Evolutionary conservation across 441 rosid species (phyloP).

Genomic region (Aleurites moluccanus): DNA sequence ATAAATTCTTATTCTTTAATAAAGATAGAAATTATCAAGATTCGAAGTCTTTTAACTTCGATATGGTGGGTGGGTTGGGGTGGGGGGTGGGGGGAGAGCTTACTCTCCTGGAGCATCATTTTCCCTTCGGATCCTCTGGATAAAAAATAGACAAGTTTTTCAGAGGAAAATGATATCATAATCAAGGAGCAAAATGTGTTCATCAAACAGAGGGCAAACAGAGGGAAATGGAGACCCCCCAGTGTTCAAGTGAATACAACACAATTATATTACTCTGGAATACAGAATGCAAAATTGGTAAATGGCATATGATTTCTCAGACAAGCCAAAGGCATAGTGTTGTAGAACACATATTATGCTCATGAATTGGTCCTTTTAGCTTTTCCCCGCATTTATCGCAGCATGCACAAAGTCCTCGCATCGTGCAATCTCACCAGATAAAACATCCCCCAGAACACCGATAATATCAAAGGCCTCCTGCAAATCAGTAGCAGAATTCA

Average conservation of each 20-base stretch:
- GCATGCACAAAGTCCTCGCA: conserved; percentile 87
- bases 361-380: conserved; percentile 36
- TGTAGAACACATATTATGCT: conserved; percentile 24
- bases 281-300: neutral
- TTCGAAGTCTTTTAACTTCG: too few species aligned
- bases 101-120: too few species aligned
- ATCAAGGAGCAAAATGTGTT: conserved; percentile 22
- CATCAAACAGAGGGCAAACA: neutral
- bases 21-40: too few species aligned
- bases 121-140: too few species aligned
- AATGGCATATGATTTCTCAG: neutral
- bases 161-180: conserved; percentile 15
- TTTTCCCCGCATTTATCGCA: conserved; percentile 67
- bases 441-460: conserved; percentile 74
- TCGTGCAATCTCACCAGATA: conserved; percentile 60
- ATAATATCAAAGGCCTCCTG: conserved; percentile 95
- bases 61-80: too few species aligned
- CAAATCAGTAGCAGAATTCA: conserved; percentile 69
- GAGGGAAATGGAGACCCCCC: neutral
- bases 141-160: too few species aligned
- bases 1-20: too few species aligned
- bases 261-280: neutral
- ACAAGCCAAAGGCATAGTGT: neutral
- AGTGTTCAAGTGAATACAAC: neutral
- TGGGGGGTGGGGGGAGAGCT: too few species aligned